A percentile compares a stretch with the other conserved stretches of the same genome.
Evolutionary conservation across 139 green algal species (phyloP).

Genomic region (Microglena sp.): DNA sequence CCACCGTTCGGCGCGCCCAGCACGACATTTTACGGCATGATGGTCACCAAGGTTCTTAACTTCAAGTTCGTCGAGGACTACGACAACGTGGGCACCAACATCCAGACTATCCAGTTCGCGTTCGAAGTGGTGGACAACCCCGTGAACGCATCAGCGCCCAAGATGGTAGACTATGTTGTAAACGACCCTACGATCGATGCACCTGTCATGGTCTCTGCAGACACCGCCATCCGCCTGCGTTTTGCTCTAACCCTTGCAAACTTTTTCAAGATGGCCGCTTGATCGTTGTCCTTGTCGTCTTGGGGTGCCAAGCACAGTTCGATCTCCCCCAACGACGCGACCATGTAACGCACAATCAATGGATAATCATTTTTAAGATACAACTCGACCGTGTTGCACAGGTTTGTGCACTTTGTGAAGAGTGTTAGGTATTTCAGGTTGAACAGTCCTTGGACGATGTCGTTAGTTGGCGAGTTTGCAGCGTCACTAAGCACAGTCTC

Average conservation of each 20-base stretch:
- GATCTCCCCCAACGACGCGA: conserved; percentile 13
- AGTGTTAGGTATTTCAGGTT: conserved; percentile 14
- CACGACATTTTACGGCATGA: not conserved
- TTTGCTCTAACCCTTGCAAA: not conserved
- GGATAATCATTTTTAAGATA: conserved; percentile 23
- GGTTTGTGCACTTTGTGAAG: conserved; percentile 19
- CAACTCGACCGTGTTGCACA: conserved; percentile 17
- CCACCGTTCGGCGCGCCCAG: not conserved
- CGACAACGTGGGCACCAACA: not conserved
- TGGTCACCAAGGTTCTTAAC: not conserved
- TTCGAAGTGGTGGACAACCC: not conserved
- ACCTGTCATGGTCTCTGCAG: not conserved
- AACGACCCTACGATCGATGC: too few relatives aligned
- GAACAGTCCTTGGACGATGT: conserved; percentile 21
- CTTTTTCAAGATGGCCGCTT: too few relatives aligned
- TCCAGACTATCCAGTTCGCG: not conserved
- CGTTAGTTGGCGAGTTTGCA: not conserved
- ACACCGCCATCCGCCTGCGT: not conserved
- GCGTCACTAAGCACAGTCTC: conserved; percentile 15
- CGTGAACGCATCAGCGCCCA: too few relatives aligned
- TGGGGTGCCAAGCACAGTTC: conserved; percentile 19
- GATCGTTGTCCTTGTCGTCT: not conserved
- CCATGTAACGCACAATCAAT: conserved; percentile 10
- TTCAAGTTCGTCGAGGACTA: not conserved
- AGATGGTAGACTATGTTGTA: too few relatives aligned